Conservation (phyloP, 2,329 filamentous ascomycete genomes). For the Aspergillus hortae region DNA sequence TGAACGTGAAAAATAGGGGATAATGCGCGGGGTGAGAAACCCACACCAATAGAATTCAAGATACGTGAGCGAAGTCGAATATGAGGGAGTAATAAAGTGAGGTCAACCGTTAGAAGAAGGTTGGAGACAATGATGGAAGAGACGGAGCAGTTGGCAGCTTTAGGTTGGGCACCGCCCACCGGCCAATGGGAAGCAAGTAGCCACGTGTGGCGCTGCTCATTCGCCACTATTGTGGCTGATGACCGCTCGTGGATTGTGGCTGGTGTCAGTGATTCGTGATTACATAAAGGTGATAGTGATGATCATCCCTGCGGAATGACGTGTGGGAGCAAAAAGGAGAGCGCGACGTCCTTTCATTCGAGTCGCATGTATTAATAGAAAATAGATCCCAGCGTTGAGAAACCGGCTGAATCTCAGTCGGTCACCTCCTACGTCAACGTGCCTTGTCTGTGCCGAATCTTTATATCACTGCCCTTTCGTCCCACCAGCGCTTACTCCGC, state of each 20-base stretch:
- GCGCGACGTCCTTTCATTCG: not conserved
- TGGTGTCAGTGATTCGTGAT: not conserved
- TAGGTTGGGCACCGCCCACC: not conserved
- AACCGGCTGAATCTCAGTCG: not conserved
- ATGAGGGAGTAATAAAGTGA: not conserved
- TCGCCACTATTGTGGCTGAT: not conserved
- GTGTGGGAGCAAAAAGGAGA: not conserved
- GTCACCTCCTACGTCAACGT: too few relatives aligned
- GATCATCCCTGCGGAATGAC: slow-evolving; percentile 1
- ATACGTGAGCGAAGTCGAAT: slow-evolving; percentile 1
- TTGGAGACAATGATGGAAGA: not conserved
- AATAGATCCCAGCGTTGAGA: not conserved
- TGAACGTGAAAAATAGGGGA: not conserved
- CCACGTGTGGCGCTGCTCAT: not conserved
- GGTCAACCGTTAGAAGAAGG: not conserved
- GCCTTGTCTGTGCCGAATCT: not conserved
- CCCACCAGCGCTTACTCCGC: too few relatives aligned
- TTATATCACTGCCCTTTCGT: not conserved
- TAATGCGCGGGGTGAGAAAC: not conserved
- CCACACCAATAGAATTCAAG: not conserved
- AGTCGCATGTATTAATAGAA: not conserved
- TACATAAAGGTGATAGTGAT: too few relatives aligned
- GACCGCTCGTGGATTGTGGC: not conserved
- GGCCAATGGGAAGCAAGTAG: not conserved
- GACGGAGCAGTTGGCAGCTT: not conserved